Percentiles rank a stretch among this genome's conserved stretches.
phyloP scores from a whole-genome alignment of 108 stramenopile genomes.

The Cyclotella kingstonii region DNA sequence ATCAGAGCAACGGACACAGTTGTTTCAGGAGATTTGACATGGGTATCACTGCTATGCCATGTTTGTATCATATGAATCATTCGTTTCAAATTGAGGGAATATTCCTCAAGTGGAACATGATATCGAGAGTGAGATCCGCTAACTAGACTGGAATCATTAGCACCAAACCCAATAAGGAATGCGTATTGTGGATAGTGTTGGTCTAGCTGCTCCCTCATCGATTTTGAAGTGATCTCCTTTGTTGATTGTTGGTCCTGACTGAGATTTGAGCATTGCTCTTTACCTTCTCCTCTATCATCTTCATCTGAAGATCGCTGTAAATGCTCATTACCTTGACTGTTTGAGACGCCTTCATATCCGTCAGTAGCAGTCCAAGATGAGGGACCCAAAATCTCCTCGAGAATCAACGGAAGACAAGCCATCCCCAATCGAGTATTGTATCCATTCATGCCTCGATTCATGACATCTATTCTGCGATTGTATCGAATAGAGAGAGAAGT shows the following conservation, averaged over 20 bases:
- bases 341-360: too few relatives aligned
- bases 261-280: too few relatives aligned
- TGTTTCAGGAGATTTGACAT: too few relatives aligned
- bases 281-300: too few relatives aligned
- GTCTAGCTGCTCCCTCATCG: too few relatives aligned
- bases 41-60: background rate
- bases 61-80: conserved; percentile 45
- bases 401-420: conserved; percentile 23
- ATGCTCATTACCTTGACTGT: too few relatives aligned
- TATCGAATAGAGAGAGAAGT: conserved; percentile 64
- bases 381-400: conserved; percentile 32
- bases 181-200: conserved; percentile 26
- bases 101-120: conserved; percentile 70
- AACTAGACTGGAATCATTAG: conserved; percentile 65
- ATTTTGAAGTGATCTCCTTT: too few relatives aligned
- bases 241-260: conserved; percentile 3
- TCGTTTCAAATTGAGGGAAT: conserved; percentile 56
- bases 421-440: conserved; percentile 68
- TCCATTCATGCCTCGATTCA: conserved; percentile 81
- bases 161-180: conserved; percentile 58
- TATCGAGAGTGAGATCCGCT: conserved; percentile 37
- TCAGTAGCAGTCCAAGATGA: too few relatives aligned
- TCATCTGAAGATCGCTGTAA: too few relatives aligned
- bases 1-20: conserved; percentile 54
- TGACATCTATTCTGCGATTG: conserved; percentile 72